Evolutionary conservation across 2,329 filamentous ascomycete genomes (phyloP), one percentile per base, ranked within the genome.

Genomic region (Xylariaceae sp.): DNA sequence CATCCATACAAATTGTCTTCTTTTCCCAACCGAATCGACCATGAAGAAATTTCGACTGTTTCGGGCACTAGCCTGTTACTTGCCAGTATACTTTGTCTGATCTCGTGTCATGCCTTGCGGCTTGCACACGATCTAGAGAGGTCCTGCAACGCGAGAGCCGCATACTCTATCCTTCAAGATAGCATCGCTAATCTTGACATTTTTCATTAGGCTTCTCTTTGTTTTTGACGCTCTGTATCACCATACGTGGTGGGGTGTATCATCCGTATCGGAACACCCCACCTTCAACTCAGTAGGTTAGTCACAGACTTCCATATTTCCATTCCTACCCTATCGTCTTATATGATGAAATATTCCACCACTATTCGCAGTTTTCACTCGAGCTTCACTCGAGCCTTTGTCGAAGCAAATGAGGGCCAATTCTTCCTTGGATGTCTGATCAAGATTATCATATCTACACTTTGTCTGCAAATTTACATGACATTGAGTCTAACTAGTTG

Each of bases 281-380:
- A 16, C 16, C 16, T 26, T 28, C 28, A 34, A 16, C 4, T 39
- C 17, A 43, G 23, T 51, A 47, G 44, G 48, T 53, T 43, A 57
- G 53, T 50, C 6, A 14, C 17, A 3, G 12, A 8, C 12, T 19
- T 24, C 36, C 41, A 33, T 36, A 26, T n/a, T 9, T 12, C 14
- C 26, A 2, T 3, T 39, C 17, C n/a, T 11, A 9, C 14, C 26
- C 7, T 14, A 23, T 8, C 23, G 6, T 31, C 45, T 48, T 40
- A 33, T 31, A 49, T 54, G 24, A 52, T 55, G 87, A 90, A 90
- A 89, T 87, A 75, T 83, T 83, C 81, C 87, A 84, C 75, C 81
- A 79, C 84, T 81, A 90, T 91, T 92, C 88, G 89, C 89, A 92
- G 89, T 92, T 92, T 92, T 86, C 88, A 90, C 89, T 90, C 81